A percentile compares a stretch with the other conserved stretches of the same genome.
Conservation (phyloP, 2,329 filamentous ascomycete genomes). For the Aspergillus felis region DNA sequence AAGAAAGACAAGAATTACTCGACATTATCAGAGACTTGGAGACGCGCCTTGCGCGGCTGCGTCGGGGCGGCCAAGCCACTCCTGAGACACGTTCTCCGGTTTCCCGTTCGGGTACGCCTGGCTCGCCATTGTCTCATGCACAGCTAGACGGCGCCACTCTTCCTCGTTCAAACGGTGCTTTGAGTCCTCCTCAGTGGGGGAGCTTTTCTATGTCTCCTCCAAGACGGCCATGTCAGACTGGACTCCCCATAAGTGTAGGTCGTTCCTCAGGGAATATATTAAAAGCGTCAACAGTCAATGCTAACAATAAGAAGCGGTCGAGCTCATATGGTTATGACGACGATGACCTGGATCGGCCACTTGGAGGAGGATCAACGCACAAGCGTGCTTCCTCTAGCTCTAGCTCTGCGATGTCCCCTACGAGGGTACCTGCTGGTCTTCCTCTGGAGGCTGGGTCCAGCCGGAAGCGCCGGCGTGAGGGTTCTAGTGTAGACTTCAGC, state of each 20-base stretch:
- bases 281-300: neutral
- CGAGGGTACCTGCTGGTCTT: neutral
- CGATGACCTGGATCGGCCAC: neutral
- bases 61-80: conserved; percentile 8
- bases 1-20: conserved; percentile 24
- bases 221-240: neutral
- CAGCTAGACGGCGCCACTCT: conserved; percentile 16
- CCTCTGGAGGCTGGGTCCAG: conserved; percentile 1
- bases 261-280: neutral
- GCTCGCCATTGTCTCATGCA: neutral
- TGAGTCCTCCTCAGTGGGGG: conserved; percentile 1
- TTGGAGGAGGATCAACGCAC: neutral
- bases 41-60: conserved; percentile 20
- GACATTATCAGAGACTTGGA: conserved; percentile 22
- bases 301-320: neutral
- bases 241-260: neutral
- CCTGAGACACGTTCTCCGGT: conserved; percentile 1
- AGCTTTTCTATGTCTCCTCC: conserved; percentile 7
- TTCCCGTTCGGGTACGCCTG: neutral
- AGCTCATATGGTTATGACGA: neutral
- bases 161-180: neutral
- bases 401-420: neutral
- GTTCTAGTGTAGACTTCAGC: conserved; percentile 1
- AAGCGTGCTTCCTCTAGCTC: neutral
- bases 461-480: conserved; percentile 14